Conservation (phyloP, 2,329 filamentous ascomycete genomes). For the Phyllosticta citribraziliensis region DNA sequence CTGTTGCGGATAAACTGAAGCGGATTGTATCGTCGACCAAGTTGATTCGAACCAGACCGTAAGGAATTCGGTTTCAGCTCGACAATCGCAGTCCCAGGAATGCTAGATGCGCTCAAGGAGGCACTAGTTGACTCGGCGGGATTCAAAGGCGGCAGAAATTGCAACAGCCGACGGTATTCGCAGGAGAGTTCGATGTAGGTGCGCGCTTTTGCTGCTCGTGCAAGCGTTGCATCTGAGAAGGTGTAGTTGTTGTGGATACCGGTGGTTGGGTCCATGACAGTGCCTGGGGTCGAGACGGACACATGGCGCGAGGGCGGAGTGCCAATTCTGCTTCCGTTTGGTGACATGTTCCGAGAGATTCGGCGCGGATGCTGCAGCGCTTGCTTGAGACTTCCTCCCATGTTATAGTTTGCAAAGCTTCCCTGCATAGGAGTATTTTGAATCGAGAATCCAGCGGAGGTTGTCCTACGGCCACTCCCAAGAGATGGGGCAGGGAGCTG, state of each 20-base stretch:
- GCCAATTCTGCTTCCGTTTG: constrained; percentile 32
- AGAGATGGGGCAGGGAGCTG: constrained; percentile 42
- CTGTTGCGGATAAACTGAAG: constrained; percentile 88
- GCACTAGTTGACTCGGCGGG: constrained; percentile 31
- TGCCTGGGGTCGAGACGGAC: constrained; percentile 12
- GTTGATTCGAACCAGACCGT: constrained; percentile 26
- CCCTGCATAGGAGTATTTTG: constrained; percentile 19
- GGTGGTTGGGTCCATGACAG: constrained; percentile 13
- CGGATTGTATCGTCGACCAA: constrained; percentile 76
- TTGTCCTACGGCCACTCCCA: constrained; percentile 36
- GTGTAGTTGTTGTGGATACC: constrained; percentile 41
- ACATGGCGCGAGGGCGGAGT: constrained; percentile 19
- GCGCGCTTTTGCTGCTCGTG: constrained; percentile 74
- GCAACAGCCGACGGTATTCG: constrained; percentile 73
- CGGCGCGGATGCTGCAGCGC: constrained; percentile 64
- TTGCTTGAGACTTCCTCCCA: constrained; percentile 52
- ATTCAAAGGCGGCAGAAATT: constrained; percentile 65
- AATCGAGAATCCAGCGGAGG: constrained; percentile 32
- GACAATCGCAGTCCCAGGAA: constrained; percentile 32
- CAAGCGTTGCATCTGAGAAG: constrained; percentile 70
- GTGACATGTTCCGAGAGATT: constrained; percentile 51
- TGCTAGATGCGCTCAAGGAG: constrained; percentile 25
- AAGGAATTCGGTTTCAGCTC: constrained; percentile 29
- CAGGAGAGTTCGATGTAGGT: constrained; percentile 76
- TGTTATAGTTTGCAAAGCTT: constrained; percentile 31